Conservation (phyloP, 116 monocot genomes). For the Trichopus zeylanicus region DNA sequence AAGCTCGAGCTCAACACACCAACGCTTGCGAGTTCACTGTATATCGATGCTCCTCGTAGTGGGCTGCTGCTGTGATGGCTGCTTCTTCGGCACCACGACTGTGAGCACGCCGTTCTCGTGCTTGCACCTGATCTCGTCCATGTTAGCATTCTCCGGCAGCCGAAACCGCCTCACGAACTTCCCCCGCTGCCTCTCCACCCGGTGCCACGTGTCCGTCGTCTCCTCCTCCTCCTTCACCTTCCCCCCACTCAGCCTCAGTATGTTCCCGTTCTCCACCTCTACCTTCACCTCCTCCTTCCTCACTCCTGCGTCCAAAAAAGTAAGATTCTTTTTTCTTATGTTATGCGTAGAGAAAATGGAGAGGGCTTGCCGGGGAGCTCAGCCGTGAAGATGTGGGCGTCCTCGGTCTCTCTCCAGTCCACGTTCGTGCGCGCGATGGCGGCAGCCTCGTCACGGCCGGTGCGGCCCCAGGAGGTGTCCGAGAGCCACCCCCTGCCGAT, state of each 20-base stretch:
- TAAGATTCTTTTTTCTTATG: not conserved
- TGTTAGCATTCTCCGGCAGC: slow-evolving; percentile 42
- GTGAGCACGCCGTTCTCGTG: slow-evolving; percentile 45
- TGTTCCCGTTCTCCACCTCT: slow-evolving; percentile 43
- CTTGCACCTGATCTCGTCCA: slow-evolving; percentile 21
- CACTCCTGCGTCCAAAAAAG: slow-evolving; percentile 15
- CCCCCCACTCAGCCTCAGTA: slow-evolving; percentile 44
- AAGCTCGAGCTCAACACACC: not conserved
- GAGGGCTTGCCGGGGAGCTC: slow-evolving; percentile 26
- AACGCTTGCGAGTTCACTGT: not conserved
- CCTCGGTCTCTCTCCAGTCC: slow-evolving; percentile 45
- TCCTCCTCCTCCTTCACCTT: slow-evolving; percentile 35
- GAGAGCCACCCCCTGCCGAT: not conserved
- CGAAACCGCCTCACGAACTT: slow-evolving; percentile 38
- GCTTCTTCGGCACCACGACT: slow-evolving; percentile 24
- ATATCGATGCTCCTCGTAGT: not conserved
- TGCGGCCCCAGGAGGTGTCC: slow-evolving; percentile 7
- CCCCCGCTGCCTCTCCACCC: slow-evolving; percentile 38
- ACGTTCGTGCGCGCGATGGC: slow-evolving; percentile 25
- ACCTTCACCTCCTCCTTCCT: slow-evolving; percentile 49
- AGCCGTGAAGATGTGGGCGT: slow-evolving; percentile 35
- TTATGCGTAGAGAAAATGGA: not conserved
- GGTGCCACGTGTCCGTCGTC: slow-evolving; percentile 44
- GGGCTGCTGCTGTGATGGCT: not conserved
- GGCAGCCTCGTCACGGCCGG: slow-evolving; percentile 20